Evolutionary conservation across 2,329 filamentous ascomycete genomes (phyloP), one percentile per base, ranked within the genome.

Genomic region (Eurotiales sp.): DNA sequence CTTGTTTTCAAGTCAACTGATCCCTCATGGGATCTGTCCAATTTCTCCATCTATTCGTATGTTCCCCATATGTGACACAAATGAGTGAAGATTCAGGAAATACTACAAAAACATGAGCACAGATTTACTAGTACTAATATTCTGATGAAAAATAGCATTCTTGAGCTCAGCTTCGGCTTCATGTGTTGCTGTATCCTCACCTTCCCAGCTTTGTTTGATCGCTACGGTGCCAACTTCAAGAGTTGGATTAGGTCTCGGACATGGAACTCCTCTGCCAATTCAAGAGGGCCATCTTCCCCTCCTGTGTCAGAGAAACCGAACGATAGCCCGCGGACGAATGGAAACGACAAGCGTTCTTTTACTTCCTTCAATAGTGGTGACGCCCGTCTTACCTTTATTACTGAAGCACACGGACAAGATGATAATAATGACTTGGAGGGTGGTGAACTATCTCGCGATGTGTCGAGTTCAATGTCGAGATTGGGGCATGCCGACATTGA

Each of bases 161-260:
- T 46, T n/a, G 44, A 46, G 27, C 44, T 46, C 14, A 46, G 44
- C n/a, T 46, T 46, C n/a, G 44, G 44, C 25, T 46, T 46, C 14
- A 46, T 46, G 29, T 46, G 44, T 14, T 46, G 44, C 44, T 46
- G 44, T 37, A 22, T 46, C 4, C 30, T 46, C 21, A 46, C 44
- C 27, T 46, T 46, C 44, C 44, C 44, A 23, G 19, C 44, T n/a
- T 46, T 46, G 19, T 30, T 46, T 17, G 44, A 46, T 10, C 44
- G 27, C 19, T 19, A 46, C 22, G 44, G 44, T 19, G 37, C 44
- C 14, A 15, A 29, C 3, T n/a, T 46, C 12, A 37, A 17, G 21
- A 46, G 30, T 8, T 46, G 44, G 44, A 3, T 46, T n/a, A 25
- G 44, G 29, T 46, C 44, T 17, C 44, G 32, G 5, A 37, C 32